These are phyloP conservation scores for Capsicum baccatum DNA, from an alignment of 257 asterid genomes.

Conservation along the genomic window DNA sequence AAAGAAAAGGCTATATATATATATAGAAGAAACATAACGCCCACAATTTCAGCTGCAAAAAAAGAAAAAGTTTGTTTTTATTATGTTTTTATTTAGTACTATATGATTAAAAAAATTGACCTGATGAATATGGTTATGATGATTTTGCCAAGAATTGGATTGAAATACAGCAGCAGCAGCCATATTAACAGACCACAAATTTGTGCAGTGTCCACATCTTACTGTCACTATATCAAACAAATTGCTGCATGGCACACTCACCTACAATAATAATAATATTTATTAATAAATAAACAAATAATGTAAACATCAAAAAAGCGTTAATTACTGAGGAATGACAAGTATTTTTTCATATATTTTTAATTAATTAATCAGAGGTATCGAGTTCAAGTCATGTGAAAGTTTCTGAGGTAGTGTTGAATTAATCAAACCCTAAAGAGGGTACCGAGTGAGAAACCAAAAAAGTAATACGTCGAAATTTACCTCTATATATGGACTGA, in stretches of 20 bases:
- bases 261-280: constrained; percentile 47
- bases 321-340: not conserved
- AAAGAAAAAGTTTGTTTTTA: not conserved
- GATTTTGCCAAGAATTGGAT: constrained; percentile 47
- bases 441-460: too few relatives aligned
- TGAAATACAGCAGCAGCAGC: constrained; percentile 91
- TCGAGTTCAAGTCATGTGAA: too few relatives aligned
- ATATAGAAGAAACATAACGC: constrained; percentile 34
- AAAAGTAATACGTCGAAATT: too few relatives aligned
- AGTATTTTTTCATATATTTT: too few relatives aligned
- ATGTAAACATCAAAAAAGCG: not conserved
- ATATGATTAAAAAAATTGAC: not conserved
- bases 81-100: not conserved
- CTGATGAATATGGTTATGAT: constrained; percentile 39
- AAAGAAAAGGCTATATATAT: not conserved
- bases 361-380: too few relatives aligned
- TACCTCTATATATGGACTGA: too few relatives aligned
- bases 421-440: too few relatives aligned
- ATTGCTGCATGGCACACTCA: constrained; percentile 92
- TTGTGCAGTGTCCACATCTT: constrained; percentile 90
- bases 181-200: constrained; percentile 88
- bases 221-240: constrained; percentile 82
- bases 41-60: constrained; percentile 60
- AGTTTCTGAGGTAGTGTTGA: too few relatives aligned
- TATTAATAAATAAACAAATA: not conserved